Evolutionary conservation across 768 basidiomycete species (phyloP).

Genomic region (Pleurotus djamor): DNA sequence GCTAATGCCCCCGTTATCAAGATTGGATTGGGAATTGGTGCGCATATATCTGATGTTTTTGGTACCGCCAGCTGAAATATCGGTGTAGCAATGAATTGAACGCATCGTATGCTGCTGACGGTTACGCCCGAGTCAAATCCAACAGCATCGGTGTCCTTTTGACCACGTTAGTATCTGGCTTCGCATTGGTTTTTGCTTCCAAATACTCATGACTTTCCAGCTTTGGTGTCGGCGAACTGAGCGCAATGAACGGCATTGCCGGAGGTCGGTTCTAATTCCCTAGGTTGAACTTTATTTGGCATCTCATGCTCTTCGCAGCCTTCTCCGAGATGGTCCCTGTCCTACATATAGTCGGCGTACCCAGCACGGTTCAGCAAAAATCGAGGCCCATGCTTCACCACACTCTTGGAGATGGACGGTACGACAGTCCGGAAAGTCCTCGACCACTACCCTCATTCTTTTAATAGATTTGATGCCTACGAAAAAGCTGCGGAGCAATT

Average conservation of each 20-base stretch:
- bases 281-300: background rate
- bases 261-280: constrained; percentile 43
- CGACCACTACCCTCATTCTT: background rate
- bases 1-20: background rate
- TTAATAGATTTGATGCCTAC: constrained; percentile 76
- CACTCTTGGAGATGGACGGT: constrained; percentile 84
- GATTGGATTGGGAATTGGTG: constrained; percentile 90
- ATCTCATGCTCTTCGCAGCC: constrained; percentile 32
- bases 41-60: constrained; percentile 4
- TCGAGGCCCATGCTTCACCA: constrained; percentile 79
- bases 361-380: constrained; percentile 72
- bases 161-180: constrained; percentile 58
- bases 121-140: constrained; percentile 87
- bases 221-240: constrained; percentile 93
- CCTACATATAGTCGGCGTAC: constrained; percentile 84
- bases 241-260: constrained; percentile 83
- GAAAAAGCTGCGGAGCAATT: constrained; percentile 72
- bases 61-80: background rate
- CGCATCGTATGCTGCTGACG: constrained; percentile 89
- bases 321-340: constrained; percentile 90
- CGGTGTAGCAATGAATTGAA: constrained; percentile 76
- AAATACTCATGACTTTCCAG: constrained; percentile 25
- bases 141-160: constrained; percentile 66
- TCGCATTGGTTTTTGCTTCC: background rate
- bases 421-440: background rate